Evolutionary conservation across 352 stramenopile species (phyloP), one percentile per base, ranked within the genome.

Genomic region (Phytophthora agathidicida): DNA sequence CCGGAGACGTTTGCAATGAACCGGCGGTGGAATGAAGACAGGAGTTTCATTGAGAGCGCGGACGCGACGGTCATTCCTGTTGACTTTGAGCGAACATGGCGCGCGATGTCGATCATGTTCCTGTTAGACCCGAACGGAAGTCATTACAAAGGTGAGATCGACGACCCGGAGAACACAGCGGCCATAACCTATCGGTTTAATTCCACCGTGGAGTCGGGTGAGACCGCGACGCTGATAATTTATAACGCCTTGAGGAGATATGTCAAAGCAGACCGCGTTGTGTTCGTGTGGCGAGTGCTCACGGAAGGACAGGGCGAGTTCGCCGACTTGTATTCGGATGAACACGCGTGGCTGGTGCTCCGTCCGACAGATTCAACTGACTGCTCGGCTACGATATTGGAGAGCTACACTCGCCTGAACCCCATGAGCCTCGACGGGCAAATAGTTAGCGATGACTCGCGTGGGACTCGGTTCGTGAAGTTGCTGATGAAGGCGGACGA

Each of bases 231-330:
- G 3, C 13, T 67, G 10, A 19, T 38, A 3, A 7, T 51, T 10
- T 62, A 67, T 22, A 27, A 10, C 10, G 70, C 73, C 1, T 64
- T 83, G 54, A 61, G 62, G 3, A 46, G 68, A 36, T 88, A 78
- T 20, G 51, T 71, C 1, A 65, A 85, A 24, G 38, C 30, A 0
- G 55, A 77, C 10, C 65, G 77, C 19, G 66, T 80, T 35, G 77
- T 84, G 62, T 60, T 83, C 8, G 75, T 85, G n/a, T 88, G 73
- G 77, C 70, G 72, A 3, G 47, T 53, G 3, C 55, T 75, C 5
- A 59, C 43, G 0, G 62, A 83, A 41, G 68, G 68, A 16, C 60
- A 69, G 20, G 45, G 55, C 19, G 50, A 49, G 44, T 64, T 61
- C 36, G 70, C 61, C 35, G 62, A 41, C 0, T 56, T 83, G 65